These are phyloP conservation scores for Austroboletus novae-zelandiae DNA, from an alignment of 1,284 basidiomycete genomes.

Conservation along the genomic window DNA sequence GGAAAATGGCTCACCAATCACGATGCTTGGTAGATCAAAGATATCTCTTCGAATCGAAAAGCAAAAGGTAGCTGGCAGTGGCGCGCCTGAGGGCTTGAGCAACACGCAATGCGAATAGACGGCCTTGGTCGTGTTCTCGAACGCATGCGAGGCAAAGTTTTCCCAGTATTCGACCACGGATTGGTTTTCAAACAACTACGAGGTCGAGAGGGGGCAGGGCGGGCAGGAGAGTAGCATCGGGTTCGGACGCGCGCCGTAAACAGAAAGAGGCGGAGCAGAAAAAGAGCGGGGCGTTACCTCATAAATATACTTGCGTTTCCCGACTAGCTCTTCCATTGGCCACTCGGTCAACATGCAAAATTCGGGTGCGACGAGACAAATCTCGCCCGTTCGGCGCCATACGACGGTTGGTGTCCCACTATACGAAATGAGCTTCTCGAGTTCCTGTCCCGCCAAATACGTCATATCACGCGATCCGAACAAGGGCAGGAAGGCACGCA, in stretches of 20 bases:
- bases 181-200: constrained; percentile 82
- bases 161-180: constrained; percentile 95
- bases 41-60: constrained; percentile 91
- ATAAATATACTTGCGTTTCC: constrained; percentile 84
- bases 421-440: constrained; percentile 95
- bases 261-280: constrained; percentile 17
- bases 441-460: constrained; percentile 57
- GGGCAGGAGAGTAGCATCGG: constrained; percentile 2
- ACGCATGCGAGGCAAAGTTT: constrained; percentile 91
- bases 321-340: constrained; percentile 80
- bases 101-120: constrained; percentile 90
- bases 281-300: constrained; percentile 52
- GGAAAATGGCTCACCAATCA: constrained; percentile 66
- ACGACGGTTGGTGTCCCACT: constrained; percentile 99
- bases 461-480: constrained; percentile 7
- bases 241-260: constrained; percentile 15
- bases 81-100: constrained; percentile 78
- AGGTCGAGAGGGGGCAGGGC: background rate
- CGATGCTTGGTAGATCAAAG: constrained; percentile 83
- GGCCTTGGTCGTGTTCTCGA: constrained; percentile 94
- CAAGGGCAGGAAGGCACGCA: constrained; percentile 36
- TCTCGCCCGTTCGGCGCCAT: constrained; percentile 97
- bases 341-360: constrained; percentile 94
- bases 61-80: constrained; percentile 86
- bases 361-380: constrained; percentile 94